A percentile compares a stretch with the other conserved stretches of the same genome.
Evolutionary conservation across 148 eudicot genomes (phyloP).

Genomic region (Fagopyrum esculentum): DNA sequence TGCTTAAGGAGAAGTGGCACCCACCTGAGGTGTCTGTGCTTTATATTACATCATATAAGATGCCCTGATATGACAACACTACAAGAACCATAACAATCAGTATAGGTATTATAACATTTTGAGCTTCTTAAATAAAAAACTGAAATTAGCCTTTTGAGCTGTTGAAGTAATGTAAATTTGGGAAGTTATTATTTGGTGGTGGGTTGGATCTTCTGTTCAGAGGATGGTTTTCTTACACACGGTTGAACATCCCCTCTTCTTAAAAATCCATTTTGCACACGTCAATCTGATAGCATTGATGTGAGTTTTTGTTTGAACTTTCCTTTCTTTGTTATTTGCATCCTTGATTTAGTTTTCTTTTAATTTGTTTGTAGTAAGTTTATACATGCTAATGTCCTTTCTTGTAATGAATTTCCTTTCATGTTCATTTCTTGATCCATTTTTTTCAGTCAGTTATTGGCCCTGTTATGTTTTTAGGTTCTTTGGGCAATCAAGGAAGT

Average conservation of each 20-base stretch:
- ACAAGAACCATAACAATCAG: not conserved
- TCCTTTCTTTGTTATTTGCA: not conserved
- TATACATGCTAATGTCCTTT: not conserved
- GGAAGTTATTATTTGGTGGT: too few species aligned
- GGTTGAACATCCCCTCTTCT: not conserved
- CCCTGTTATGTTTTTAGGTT: not conserved
- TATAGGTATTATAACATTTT: too few species aligned
- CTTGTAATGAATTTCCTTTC: not conserved
- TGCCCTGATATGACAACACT: not conserved
- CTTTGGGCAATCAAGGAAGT: not conserved
- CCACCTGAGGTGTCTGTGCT: too few species aligned
- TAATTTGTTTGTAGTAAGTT: not conserved
- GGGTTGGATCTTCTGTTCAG: too few species aligned
- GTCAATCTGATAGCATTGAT: not conserved
- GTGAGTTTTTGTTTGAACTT: not conserved
- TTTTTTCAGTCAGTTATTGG: not conserved
- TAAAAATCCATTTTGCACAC: not conserved
- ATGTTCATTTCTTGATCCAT: not conserved
- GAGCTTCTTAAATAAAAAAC: too few species aligned
- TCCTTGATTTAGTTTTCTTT: not conserved
- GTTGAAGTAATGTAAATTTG: not conserved
- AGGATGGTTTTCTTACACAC: too few species aligned
- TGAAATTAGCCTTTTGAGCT: not conserved
- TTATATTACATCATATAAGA: not conserved
- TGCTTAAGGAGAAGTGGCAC: too few species aligned